phyloP scores from a whole-genome alignment of 495 filamentous ascomycete species.

The Penicillium nucicola region DNA sequence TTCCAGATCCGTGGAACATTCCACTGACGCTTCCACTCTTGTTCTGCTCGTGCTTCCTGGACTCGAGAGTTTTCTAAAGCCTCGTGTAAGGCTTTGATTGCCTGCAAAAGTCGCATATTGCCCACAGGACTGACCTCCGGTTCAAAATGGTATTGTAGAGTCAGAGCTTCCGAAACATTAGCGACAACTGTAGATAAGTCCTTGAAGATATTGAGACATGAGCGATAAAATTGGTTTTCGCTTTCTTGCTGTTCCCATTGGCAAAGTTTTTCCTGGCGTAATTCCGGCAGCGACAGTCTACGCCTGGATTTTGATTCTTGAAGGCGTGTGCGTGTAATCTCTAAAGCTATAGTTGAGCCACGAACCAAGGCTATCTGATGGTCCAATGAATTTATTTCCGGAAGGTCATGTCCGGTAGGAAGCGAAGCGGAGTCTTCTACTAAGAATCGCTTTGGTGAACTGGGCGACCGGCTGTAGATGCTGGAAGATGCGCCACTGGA shows the following conservation, averaged over 20 bases:
- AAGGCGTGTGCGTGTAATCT: conserved; percentile 8
- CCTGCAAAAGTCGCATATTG: background rate
- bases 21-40: conserved; percentile 1
- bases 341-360: conserved; percentile 11
- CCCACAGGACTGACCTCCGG: background rate
- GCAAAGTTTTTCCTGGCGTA: conserved; percentile 1
- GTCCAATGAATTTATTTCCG: conserved; percentile 8
- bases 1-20: background rate
- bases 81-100: background rate
- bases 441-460: background rate
- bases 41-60: background rate
- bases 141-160: conserved; percentile 1
- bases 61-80: background rate
- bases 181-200: background rate
- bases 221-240: conserved; percentile 13
- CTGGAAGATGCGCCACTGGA: background rate
- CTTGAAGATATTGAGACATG: conserved; percentile 2
- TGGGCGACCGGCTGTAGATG: conserved; percentile 7
- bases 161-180: background rate
- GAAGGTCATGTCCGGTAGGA: conserved; percentile 1
- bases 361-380: conserved; percentile 4
- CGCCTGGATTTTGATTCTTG: background rate
- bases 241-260: conserved; percentile 4
- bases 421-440: background rate
- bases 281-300: background rate